A percentile compares a stretch with the other conserved stretches of the same genome.
phyloP scores from a whole-genome alignment of 1,284 basidiomycete genomes.

The Filobasidium uniguttulatum region DNA sequence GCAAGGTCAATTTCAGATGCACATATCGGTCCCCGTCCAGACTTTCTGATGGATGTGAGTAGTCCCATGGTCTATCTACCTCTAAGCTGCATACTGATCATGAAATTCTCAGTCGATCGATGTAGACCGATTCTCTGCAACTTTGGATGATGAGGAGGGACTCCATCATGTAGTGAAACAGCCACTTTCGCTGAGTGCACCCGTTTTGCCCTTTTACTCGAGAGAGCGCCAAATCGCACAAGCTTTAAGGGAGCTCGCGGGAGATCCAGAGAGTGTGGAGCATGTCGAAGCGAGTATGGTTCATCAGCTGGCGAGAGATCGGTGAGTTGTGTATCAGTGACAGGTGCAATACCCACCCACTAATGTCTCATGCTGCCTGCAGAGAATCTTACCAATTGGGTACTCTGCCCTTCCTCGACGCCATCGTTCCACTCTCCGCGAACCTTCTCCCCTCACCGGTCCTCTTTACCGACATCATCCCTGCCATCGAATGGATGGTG shows the following conservation, averaged over 20 bases:
- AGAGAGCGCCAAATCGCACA: constrained; percentile 12
- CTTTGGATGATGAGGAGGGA: constrained; percentile 50
- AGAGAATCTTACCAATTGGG: constrained; percentile 10
- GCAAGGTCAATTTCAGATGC: constrained; percentile 43
- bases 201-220: constrained; percentile 29
- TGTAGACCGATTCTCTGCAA: constrained; percentile 31
- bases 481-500: constrained; percentile 57
- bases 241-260: background rate
- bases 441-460: constrained; percentile 39
- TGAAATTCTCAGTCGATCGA: constrained; percentile 31
- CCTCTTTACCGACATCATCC: constrained; percentile 55
- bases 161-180: constrained; percentile 41
- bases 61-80: too few relatives aligned
- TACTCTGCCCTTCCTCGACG: constrained; percentile 39
- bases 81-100: too few relatives aligned
- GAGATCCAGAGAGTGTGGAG: too few relatives aligned
- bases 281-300: too few relatives aligned
- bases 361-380: background rate
- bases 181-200: constrained; percentile 3
- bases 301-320: constrained; percentile 11
- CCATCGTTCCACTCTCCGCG: constrained; percentile 33
- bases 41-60: constrained; percentile 42
- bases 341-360: background rate
- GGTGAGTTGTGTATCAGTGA: background rate
- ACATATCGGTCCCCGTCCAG: constrained; percentile 37